Evolutionary conservation across 2,329 filamentous ascomycete species (phyloP), one percentile per base, ranked within the genome.

Genomic region (Fusarium paranaense): DNA sequence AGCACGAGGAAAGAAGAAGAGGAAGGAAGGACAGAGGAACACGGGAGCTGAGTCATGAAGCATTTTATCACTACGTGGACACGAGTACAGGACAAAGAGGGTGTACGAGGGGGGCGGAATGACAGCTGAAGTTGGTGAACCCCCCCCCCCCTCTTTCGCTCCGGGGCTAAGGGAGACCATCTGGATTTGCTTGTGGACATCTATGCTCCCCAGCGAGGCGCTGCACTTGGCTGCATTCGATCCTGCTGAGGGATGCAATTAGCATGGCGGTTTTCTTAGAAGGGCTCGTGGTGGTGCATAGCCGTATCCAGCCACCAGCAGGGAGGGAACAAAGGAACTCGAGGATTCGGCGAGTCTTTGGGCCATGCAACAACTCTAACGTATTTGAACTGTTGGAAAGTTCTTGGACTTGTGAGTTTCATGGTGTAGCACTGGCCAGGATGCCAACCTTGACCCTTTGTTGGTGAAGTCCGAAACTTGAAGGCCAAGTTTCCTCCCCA

Each of bases 21-120:
- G 37, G 67, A 58, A 60, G 58, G 58, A 64, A 66, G 56, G 59
- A 47, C 35, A 40, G 63, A 59, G 11, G 27, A n/a, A 37, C 16
- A 58, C 50, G 58, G 59, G 62, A 74, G 72, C 74, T 73, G 69
- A 76, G 67, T 77, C 73, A 78, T 66, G 74, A 66, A 72, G 42
- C 40, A 33, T 54, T 58, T 69, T 62, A 63, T 67, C 59, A 60
- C 38, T 47, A 56, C 50, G 60, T 64, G 27, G 60, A 67, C 35
- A 65, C 47, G 38, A 42, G 40, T 30, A 54, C 60, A 69, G 54
- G 70, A 67, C 74, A 68, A 74, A 78, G 76, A 67, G 61, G 66
- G 64, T 64, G 72, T 67, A 63, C 66, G 63, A 59, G 57, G 62
- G 68, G 62, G 73, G n/a, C 56, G 64, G 72, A 32, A 32, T 32